Evolutionary conservation across 2,329 filamentous ascomycete species (phyloP).

Genomic region (Cryphonectria nitschkei): DNA sequence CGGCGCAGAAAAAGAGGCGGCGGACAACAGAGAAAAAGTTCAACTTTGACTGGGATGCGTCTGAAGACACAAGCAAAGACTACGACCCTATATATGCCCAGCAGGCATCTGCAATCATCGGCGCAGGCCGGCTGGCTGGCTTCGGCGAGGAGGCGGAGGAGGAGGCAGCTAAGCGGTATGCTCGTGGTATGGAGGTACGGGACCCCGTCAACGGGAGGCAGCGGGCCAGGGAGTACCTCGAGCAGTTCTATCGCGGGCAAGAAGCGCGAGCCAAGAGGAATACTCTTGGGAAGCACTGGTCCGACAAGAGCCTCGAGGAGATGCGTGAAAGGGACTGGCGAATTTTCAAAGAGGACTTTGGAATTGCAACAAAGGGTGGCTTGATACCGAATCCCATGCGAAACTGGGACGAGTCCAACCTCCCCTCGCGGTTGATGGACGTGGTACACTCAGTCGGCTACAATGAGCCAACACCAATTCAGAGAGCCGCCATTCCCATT

Average conservation of each 20-base stretch:
- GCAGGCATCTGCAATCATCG: slow-evolving; percentile 67
- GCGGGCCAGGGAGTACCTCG: slow-evolving; percentile 78
- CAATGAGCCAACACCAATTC: slow-evolving; percentile 87
- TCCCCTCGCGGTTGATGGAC: slow-evolving; percentile 77
- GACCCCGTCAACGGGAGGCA: slow-evolving; percentile 77
- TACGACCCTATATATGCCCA: slow-evolving; percentile 81
- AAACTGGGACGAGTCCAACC: slow-evolving; percentile 81
- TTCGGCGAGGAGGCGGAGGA: slow-evolving; percentile 60
- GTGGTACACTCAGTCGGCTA: slow-evolving; percentile 88
- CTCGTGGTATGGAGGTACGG: slow-evolving; percentile 71
- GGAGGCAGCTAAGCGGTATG: slow-evolving; percentile 58
- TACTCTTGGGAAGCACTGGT: slow-evolving; percentile 91
- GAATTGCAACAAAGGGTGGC: slow-evolving; percentile 92
- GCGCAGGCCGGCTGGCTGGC: slow-evolving; percentile 46
- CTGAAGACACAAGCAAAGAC: slow-evolving; percentile 86
- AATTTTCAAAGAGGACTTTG: slow-evolving; percentile 99
- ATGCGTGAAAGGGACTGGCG: slow-evolving; percentile 99
- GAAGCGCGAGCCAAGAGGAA: slow-evolving; percentile 70
- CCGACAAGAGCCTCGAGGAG: slow-evolving; percentile 85
- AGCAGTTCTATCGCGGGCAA: slow-evolving; percentile 79
- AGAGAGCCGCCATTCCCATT: slow-evolving; percentile 93
- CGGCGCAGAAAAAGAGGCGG: slow-evolving; percentile 92
- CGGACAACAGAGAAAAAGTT: slow-evolving; percentile 95
- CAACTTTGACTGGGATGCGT: slow-evolving; percentile 96
- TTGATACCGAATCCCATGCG: slow-evolving; percentile 95